Evolutionary conservation across 2,329 filamentous ascomycete species (phyloP).

Genomic region (Ceratocystis harringtonii): DNA sequence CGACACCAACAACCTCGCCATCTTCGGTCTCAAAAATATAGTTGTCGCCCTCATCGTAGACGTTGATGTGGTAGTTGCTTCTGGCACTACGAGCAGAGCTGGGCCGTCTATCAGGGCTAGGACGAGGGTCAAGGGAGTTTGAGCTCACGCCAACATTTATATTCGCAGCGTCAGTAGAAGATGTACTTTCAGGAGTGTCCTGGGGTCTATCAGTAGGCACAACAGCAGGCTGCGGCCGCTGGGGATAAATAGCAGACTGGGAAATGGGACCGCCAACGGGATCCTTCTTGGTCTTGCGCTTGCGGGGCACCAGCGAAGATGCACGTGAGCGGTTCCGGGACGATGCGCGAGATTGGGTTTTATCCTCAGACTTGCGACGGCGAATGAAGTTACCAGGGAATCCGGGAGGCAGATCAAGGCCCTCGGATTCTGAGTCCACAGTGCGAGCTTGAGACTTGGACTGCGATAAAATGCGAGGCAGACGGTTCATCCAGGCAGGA

Average conservation of each 20-base stretch:
- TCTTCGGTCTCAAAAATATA: slow-evolving; percentile 73
- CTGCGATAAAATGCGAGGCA: slow-evolving; percentile 54
- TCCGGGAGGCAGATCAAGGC: slow-evolving; percentile 48
- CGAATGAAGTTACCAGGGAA: slow-evolving; percentile 64
- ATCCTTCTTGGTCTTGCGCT: slow-evolving; percentile 49
- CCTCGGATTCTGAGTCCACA: slow-evolving; percentile 61
- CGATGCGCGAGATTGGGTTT: slow-evolving; percentile 12
- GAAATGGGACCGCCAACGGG: slow-evolving; percentile 71
- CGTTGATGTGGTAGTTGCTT: slow-evolving; percentile 36
- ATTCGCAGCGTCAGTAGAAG: slow-evolving; percentile 8
- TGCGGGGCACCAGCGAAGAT: slow-evolving; percentile 35
- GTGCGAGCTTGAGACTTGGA: slow-evolving; percentile 73
- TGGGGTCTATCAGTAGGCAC: slow-evolving; percentile 1
- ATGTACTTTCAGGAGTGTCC: neutral
- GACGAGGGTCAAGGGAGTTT: neutral
- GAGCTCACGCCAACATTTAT: neutral
- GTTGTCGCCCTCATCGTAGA: slow-evolving; percentile 67
- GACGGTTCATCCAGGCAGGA: slow-evolving; percentile 84
- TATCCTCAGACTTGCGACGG: slow-evolving; percentile 30
- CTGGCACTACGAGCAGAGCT: slow-evolving; percentile 18
- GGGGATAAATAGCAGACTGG: slow-evolving; percentile 76
- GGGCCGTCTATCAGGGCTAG: slow-evolving; percentile 18
- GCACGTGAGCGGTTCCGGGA: slow-evolving; percentile 16
- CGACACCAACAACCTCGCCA: slow-evolving; percentile 66
- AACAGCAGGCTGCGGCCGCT: slow-evolving; percentile 19